Conservation (phyloP, 768 basidiomycete genomes). For the Rhizopogon sp. region DNA sequence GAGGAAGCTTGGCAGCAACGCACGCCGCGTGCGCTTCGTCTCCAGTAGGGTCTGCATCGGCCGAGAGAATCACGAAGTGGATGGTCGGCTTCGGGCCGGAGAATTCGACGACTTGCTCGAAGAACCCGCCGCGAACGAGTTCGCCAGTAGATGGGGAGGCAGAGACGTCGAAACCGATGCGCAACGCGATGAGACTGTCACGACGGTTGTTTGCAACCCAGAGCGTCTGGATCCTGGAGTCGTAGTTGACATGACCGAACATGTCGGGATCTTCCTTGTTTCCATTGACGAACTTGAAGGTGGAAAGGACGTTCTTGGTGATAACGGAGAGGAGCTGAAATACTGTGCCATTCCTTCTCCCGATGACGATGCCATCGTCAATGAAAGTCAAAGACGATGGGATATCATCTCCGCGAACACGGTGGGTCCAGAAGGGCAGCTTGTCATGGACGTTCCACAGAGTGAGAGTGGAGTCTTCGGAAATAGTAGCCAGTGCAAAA, state of each 20-base stretch:
- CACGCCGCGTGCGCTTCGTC: conserved; percentile 83
- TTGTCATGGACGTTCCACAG: conserved; percentile 81
- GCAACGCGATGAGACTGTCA: conserved; percentile 79
- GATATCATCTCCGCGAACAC: conserved; percentile 71
- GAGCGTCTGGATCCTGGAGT: conserved; percentile 77
- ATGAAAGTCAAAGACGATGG: conserved; percentile 85
- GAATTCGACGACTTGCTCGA: conserved; percentile 84
- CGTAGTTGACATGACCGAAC: conserved; percentile 86
- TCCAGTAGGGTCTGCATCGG: conserved; percentile 77
- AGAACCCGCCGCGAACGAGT: conserved; percentile 57
- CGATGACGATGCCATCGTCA: conserved; percentile 80
- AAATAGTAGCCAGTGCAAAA: conserved; percentile 74
- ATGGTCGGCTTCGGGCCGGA: conserved; percentile 80
- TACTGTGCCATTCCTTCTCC: conserved; percentile 78
- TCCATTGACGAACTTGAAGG: conserved; percentile 72
- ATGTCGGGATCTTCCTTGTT: conserved; percentile 71
- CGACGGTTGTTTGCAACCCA: conserved; percentile 86
- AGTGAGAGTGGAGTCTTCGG: conserved; percentile 75
- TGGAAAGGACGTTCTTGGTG: conserved; percentile 68
- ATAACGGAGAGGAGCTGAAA: conserved; percentile 80
- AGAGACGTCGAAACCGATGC: conserved; percentile 60
- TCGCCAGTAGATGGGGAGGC: conserved; percentile 50
- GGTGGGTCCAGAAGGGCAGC: conserved; percentile 69
- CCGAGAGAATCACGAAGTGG: conserved; percentile 84
- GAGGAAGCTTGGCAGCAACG: conserved; percentile 71